A percentile compares a stretch with the other conserved stretches of the same genome.
Evolutionary conservation across 805 yeast species (phyloP).

Genomic region (Kodamaea neixiangensis): DNA sequence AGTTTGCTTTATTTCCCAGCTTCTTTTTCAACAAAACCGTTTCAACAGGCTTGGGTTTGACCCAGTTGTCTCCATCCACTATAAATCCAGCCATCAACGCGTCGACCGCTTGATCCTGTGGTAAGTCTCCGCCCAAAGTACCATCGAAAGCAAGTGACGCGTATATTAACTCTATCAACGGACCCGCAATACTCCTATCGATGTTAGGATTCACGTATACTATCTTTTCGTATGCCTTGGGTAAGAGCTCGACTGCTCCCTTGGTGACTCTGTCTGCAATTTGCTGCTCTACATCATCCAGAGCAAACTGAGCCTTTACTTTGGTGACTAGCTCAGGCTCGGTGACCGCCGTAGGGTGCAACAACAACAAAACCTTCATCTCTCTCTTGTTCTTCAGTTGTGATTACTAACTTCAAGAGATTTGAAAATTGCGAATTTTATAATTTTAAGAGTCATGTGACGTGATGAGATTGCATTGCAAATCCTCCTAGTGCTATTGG

Average conservation of each 20-base stretch:
- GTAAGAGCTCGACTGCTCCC: constrained; percentile 41
- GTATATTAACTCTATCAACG: constrained; percentile 40
- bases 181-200: constrained; percentile 46
- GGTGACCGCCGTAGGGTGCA: constrained; percentile 70
- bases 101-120: constrained; percentile 53
- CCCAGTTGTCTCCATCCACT: constrained; percentile 52
- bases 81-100: constrained; percentile 69
- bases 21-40: constrained; percentile 34
- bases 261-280: constrained; percentile 60
- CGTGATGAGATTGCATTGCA: constrained; percentile 2
- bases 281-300: constrained; percentile 42
- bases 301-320: constrained; percentile 34
- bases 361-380: constrained; percentile 43
- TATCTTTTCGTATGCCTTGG: constrained; percentile 43
- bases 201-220: constrained; percentile 58
- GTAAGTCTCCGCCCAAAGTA: constrained; percentile 53
- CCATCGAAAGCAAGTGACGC: constrained; percentile 47
- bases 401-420: not conserved
- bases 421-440: not conserved
- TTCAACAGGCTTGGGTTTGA: constrained; percentile 47
- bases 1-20: constrained; percentile 8
- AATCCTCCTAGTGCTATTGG: not conserved
- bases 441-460: constrained; percentile 4
- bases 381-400: not conserved
- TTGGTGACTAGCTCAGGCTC: constrained; percentile 48